phyloP scores from a whole-genome alignment of 352 stramenopile genomes.

The Pythium apleroticum region DNA sequence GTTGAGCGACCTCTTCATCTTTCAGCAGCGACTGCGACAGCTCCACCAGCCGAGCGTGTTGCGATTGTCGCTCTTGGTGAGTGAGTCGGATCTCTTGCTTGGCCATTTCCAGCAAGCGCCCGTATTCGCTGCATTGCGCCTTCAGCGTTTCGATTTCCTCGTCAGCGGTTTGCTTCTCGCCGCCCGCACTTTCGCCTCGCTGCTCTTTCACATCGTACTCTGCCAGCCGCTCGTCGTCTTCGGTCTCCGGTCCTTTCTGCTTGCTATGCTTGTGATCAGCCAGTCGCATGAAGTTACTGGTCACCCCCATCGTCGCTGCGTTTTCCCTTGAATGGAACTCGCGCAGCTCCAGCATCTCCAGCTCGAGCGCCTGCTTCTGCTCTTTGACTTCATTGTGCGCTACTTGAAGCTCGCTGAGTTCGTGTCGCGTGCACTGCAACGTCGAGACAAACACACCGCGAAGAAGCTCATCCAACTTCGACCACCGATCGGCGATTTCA shows the following conservation, averaged over 20 bases:
- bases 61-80: constrained; percentile 53
- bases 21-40: constrained; percentile 50
- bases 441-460: constrained; percentile 2
- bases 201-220: constrained; percentile 21
- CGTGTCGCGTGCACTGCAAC: constrained; percentile 1
- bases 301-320: constrained; percentile 10
- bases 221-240: constrained; percentile 14
- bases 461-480: constrained; percentile 12
- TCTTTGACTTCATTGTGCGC: not conserved
- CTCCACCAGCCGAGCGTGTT: constrained; percentile 47
- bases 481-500: constrained; percentile 23
- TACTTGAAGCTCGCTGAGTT: constrained; percentile 13
- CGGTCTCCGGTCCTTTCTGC: constrained; percentile 10
- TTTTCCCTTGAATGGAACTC: constrained; percentile 25
- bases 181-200: not conserved
- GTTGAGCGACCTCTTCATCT: constrained; percentile 46
- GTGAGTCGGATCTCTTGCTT: constrained; percentile 73
- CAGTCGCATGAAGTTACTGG: constrained; percentile 29
- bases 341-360: constrained; percentile 21
- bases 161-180: constrained; percentile 8
- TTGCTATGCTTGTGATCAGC: constrained; percentile 8
- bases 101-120: constrained; percentile 57
- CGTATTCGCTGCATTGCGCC: constrained; percentile 53
- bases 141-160: constrained; percentile 34
- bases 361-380: constrained; percentile 17